phyloP scores from a whole-genome alignment of 2,329 filamentous ascomycete species.

The Colletotrichum cordylinicola region DNA sequence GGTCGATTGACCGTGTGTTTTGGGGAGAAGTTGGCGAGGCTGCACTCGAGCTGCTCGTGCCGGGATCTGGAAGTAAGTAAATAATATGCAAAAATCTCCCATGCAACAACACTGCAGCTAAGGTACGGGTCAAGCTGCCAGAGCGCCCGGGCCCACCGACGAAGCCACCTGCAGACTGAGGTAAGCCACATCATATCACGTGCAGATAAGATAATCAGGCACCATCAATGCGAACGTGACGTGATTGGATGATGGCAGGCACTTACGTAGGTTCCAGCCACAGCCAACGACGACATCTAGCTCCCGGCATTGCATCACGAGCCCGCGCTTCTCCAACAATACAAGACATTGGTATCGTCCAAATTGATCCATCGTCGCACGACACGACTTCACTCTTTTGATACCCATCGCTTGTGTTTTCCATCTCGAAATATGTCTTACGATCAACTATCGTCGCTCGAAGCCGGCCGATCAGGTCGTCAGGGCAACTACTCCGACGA shows the following conservation, averaged over 20 bases:
- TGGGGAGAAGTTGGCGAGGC: constrained; percentile 25
- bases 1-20: constrained; percentile 38
- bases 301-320: neutral
- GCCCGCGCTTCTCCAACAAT: neutral
- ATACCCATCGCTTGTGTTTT: neutral
- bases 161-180: neutral
- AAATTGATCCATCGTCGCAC: neutral
- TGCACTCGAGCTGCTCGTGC: constrained; percentile 19
- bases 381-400: neutral
- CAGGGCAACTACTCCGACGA: constrained; percentile 81
- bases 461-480: constrained; percentile 77
- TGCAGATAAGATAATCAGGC: constrained; percentile 11
- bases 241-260: constrained; percentile 4
- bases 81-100: constrained; percentile 25
- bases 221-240: neutral
- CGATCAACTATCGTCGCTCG: constrained; percentile 82
- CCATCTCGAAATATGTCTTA: constrained; percentile 76
- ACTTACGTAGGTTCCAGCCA: constrained; percentile 22
- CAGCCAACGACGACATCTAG: constrained; percentile 18
- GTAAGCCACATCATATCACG: neutral
- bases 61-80: constrained; percentile 29
- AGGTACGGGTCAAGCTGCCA: constrained; percentile 2
- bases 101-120: constrained; percentile 15
- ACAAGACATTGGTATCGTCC: neutral
- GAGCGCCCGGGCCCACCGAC: neutral